phyloP scores from a whole-genome alignment of 2,329 filamentous ascomycete genomes.

The Cladosporium sp. region DNA sequence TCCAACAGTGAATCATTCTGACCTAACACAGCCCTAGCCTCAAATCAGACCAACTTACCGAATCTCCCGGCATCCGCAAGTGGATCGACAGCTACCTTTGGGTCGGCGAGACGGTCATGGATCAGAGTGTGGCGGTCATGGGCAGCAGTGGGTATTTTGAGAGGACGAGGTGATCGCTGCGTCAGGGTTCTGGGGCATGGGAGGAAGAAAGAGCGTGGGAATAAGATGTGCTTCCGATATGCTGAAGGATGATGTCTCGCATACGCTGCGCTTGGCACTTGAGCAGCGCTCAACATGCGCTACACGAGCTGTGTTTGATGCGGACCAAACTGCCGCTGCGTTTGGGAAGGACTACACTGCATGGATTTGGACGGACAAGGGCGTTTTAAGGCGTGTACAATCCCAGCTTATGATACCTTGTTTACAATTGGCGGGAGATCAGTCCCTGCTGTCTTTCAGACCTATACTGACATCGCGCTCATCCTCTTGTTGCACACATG shows the following conservation, averaged over 20 bases:
- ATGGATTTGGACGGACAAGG: neutral
- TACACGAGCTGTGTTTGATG: neutral
- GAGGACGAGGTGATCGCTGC: constrained; percentile 63
- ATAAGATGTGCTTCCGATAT: no score
- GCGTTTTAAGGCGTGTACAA: constrained; percentile 4
- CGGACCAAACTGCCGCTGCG: neutral
- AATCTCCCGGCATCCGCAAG: constrained; percentile 75
- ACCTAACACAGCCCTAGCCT: constrained; percentile 68
- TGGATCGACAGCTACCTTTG: constrained; percentile 94
- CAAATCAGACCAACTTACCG: constrained; percentile 78
- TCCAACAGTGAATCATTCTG: constrained; percentile 16
- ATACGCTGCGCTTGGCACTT: neutral
- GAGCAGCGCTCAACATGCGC: neutral
- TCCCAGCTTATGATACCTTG: neutral
- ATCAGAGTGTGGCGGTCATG: constrained; percentile 89
- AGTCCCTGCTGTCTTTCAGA: neutral
- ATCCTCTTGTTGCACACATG: no score
- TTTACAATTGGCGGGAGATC: neutral
- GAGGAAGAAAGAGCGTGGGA: no score
- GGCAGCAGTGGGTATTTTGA: constrained; percentile 88
- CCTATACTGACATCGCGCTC: no score
- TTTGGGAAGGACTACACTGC: neutral
- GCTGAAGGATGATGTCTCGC: neutral
- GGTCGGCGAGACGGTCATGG: constrained; percentile 97
- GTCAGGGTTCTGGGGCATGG: neutral